Evolutionary conservation across 768 basidiomycete species (phyloP), one percentile per base, ranked within the genome.

Genomic region (Tricholoma terreum): DNA sequence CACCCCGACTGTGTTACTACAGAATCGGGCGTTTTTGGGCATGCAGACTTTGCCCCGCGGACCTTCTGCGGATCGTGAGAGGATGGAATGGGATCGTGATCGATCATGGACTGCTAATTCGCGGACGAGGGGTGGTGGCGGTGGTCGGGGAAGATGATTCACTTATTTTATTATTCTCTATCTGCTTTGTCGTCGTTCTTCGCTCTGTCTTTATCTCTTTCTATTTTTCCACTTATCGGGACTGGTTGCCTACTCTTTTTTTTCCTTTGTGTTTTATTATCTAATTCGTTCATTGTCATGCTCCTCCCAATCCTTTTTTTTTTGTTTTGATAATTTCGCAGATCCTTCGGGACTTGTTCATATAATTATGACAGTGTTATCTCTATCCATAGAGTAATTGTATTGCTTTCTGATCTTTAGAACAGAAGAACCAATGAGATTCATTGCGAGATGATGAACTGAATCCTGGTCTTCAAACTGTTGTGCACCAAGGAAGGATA

Each of bases 51-150:
- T 76, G 4, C 81, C 82, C 33, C 74, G 82, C 1, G 81, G 80
- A 4, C 82, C 81, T 2, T 79, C 77, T 9, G 80, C 79, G 1
- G 82, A 83, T 62, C 73, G 82, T 2, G 82, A 84, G 19, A 68
- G 80, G 12, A 40, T 51, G 36, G 81, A 80, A 15, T 71, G 78
- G 69, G 79, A 80, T 14, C 68, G 76, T n/a, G 73, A 78, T n/a
- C 61, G 78, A 10, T 66, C 62, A 17, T 72, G 71, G 49, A 58
- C 36, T 17, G 54, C 69, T 14, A 60, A 70, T 45, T 38, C 70
- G 31, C 63, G 74, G 43, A 69, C 73, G 5, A 61, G 74, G 52
- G 70, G 72, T 1, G 71, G 69, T 34, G 24, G 24, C 6, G 24
- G 24, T 27, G 6, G 75, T 31, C 67, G 65, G 60, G 73, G 75